These are phyloP conservation scores for Ephemerocybe angulata DNA, from an alignment of 768 basidiomycete genomes.

Conservation along the genomic window DNA sequence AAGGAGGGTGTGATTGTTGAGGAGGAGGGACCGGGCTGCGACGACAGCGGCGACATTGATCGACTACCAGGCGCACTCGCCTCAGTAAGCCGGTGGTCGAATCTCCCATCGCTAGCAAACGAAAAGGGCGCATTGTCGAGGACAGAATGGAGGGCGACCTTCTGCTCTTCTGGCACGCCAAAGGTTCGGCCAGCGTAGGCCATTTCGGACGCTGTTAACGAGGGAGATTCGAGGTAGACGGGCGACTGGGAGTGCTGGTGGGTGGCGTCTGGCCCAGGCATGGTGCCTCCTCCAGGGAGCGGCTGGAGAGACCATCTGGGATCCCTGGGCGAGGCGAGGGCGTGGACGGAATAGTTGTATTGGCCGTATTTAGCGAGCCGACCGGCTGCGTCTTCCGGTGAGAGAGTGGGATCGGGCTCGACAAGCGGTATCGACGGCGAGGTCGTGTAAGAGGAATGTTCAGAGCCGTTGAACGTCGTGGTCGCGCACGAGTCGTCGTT, in stretches of 20 bases:
- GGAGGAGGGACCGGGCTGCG: constrained; percentile 59
- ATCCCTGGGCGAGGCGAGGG: constrained; percentile 32
- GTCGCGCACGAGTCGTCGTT: constrained; percentile 43
- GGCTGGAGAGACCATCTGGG: constrained; percentile 35
- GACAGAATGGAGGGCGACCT: constrained; percentile 20
- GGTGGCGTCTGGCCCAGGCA: constrained; percentile 37
- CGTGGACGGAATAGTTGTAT: constrained; percentile 40
- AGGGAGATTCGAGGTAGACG: constrained; percentile 56
- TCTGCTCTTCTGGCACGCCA: constrained; percentile 22
- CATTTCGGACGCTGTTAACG: constrained; percentile 38
- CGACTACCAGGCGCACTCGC: constrained; percentile 44
- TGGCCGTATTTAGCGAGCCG: constrained; percentile 44
- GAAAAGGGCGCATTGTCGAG: constrained; percentile 25
- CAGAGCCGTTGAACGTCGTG: constrained; percentile 40
- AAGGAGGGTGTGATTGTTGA: constrained; percentile 65
- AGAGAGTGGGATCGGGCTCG: constrained; percentile 11
- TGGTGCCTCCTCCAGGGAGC: constrained; percentile 36
- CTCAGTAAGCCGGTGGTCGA: neutral
- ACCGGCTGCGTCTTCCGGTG: constrained; percentile 24
- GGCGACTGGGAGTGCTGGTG: constrained; percentile 51
- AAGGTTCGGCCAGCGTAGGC: constrained; percentile 26
- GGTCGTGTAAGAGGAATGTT: constrained; percentile 27
- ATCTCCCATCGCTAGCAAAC: constrained; percentile 16
- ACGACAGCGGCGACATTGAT: constrained; percentile 66
- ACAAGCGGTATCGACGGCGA: constrained; percentile 44